phyloP scores from a whole-genome alignment of 2,329 filamentous ascomycete species.

The Paraphoma sp. region DNA sequence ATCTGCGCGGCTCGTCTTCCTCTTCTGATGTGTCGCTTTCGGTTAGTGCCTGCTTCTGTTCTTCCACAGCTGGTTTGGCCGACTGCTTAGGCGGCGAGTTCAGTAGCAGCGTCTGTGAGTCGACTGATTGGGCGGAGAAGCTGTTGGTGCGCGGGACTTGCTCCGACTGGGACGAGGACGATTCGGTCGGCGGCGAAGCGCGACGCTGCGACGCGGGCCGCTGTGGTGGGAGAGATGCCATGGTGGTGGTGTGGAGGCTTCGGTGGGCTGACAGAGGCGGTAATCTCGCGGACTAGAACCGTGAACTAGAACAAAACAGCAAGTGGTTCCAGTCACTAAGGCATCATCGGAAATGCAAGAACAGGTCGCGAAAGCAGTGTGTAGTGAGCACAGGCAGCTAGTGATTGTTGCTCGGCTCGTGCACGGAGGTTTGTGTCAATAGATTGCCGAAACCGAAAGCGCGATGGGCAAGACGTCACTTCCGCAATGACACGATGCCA shows the following conservation, averaged over 20 bases:
- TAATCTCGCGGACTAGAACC: background rate
- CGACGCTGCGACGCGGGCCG: constrained; percentile 45
- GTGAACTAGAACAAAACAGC: background rate
- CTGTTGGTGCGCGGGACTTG: constrained; percentile 39
- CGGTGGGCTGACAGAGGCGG: background rate
- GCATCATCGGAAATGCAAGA: background rate
- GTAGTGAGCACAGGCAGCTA: background rate
- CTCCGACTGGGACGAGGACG: constrained; percentile 23
- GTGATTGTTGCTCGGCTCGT: constrained; percentile 12
- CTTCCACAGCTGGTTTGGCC: constrained; percentile 15
- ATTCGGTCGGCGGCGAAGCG: constrained; percentile 29
- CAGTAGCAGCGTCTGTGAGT: constrained; percentile 56
- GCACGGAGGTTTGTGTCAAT: constrained; percentile 22
- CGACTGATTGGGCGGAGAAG: constrained; percentile 50
- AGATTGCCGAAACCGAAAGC: constrained; percentile 21
- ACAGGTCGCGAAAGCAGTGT: background rate
- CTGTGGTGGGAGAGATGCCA: constrained; percentile 53
- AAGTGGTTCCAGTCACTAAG: background rate
- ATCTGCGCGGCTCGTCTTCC: constrained; percentile 58
- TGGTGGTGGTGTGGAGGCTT: constrained; percentile 15
- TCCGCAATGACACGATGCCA: constrained; percentile 15
- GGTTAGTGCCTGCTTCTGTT: constrained; percentile 18
- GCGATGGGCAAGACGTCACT: constrained; percentile 23
- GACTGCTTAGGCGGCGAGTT: constrained; percentile 38
- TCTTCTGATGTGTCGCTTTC: constrained; percentile 11